These are phyloP conservation scores for Cladophialophora bantiana DNA, from an alignment of 2,329 filamentous ascomycete genomes.

Conservation along the genomic window DNA sequence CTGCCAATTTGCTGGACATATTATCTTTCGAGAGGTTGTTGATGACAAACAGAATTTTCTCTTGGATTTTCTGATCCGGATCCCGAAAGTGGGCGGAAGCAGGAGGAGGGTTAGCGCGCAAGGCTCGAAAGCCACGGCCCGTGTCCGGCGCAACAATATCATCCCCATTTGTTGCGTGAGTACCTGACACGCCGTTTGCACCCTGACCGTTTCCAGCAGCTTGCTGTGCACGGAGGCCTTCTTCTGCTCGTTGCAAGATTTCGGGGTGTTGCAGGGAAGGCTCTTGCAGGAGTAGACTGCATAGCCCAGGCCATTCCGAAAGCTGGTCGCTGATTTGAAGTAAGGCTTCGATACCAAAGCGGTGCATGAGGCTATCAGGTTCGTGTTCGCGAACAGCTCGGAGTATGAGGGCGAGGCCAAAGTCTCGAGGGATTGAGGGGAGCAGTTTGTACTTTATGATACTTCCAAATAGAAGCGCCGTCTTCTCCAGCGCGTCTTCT, in stretches of 20 bases:
- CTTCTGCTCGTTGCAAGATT: slow-evolving; percentile 80
- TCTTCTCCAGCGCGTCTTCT: slow-evolving; percentile 92
- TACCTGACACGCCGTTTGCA: slow-evolving; percentile 47
- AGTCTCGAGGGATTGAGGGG: slow-evolving; percentile 86
- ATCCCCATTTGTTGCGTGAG: slow-evolving; percentile 75
- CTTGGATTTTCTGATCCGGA: slow-evolving; percentile 82
- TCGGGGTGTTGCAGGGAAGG: slow-evolving; percentile 83
- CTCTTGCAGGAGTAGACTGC: slow-evolving; percentile 81
- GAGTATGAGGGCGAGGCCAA: slow-evolving; percentile 96
- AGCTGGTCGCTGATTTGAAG: slow-evolving; percentile 85
- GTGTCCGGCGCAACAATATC: slow-evolving; percentile 62
- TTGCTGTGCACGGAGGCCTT: slow-evolving; percentile 69
- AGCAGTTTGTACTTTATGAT: slow-evolving; percentile 95
- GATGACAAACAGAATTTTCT: slow-evolving; percentile 92
- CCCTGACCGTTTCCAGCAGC: slow-evolving; percentile 58
- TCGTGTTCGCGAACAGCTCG: slow-evolving; percentile 88
- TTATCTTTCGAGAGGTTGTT: slow-evolving; percentile 97
- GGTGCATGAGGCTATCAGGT: slow-evolving; percentile 91
- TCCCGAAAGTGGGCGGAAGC: slow-evolving; percentile 74
- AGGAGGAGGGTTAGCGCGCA: slow-evolving; percentile 76
- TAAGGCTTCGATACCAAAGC: slow-evolving; percentile 93
- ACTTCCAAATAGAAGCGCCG: slow-evolving; percentile 93
- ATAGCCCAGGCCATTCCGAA: slow-evolving; percentile 94
- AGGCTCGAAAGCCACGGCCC: slow-evolving; percentile 73
- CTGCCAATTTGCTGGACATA: slow-evolving; percentile 79